Conservation (phyloP, 306 rosid species). For the Neltuma alba region DNA sequence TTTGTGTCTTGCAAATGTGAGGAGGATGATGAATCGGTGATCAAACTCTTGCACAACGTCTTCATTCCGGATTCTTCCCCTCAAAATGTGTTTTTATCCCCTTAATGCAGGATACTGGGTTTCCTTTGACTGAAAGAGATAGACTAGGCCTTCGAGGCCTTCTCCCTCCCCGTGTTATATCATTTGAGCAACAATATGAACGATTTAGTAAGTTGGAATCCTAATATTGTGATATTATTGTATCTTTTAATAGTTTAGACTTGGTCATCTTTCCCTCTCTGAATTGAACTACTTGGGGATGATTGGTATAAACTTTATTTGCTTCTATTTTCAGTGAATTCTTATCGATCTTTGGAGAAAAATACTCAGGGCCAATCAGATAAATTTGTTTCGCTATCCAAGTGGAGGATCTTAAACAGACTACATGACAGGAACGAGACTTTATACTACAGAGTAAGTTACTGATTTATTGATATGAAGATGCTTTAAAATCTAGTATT, state of each 20-base stretch:
- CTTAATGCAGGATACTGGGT: constrained; percentile 90
- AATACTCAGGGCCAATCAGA: constrained; percentile 81
- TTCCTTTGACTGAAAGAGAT: constrained; percentile 93
- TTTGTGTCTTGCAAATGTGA: constrained; percentile 19
- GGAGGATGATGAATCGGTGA: constrained; percentile 22
- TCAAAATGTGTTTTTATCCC: neutral
- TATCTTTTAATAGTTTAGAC: constrained; percentile 4
- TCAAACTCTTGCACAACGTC: neutral
- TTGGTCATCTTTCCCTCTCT: constrained; percentile 18
- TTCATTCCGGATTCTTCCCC: constrained; percentile 23
- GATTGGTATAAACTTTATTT: neutral
- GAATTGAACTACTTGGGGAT: constrained; percentile 8
- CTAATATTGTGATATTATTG: constrained; percentile 15
- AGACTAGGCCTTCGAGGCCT: constrained; percentile 98
- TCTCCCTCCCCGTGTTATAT: constrained; percentile 94
- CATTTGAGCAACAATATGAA: constrained; percentile 95
- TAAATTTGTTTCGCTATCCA: constrained; percentile 72
- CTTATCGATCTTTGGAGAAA: constrained; percentile 91
- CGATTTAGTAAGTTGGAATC: constrained; percentile 77
- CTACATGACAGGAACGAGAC: constrained; percentile 98
- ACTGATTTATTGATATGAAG: constrained; percentile 31
- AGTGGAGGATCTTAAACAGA: constrained; percentile 98
- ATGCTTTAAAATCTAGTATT: constrained; percentile 18
- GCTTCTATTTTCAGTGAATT: constrained; percentile 66
- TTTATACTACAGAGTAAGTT: constrained; percentile 89